Evolutionary conservation across 2,329 filamentous ascomycete genomes (phyloP).

Genomic region (Lomentospora prolificans): DNA sequence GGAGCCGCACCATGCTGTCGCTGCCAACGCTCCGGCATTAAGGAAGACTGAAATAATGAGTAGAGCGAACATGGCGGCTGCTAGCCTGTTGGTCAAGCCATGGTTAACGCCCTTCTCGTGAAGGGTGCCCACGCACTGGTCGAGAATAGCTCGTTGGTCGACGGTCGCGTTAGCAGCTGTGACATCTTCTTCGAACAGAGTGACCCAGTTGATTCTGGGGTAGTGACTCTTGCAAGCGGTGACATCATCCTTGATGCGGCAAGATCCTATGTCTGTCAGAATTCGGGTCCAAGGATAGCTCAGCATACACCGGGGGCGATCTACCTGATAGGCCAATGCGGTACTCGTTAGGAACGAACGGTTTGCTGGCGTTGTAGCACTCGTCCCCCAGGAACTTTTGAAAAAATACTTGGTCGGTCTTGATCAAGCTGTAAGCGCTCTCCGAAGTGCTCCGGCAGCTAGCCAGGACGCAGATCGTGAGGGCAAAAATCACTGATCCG

Average conservation of each 20-base stretch:
- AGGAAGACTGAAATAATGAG: conserved; percentile 6
- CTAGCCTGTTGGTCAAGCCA: not conserved
- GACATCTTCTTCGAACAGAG: conserved; percentile 3
- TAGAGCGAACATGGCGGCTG: conserved; percentile 3
- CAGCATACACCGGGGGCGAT: not conserved
- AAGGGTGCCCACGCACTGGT: not conserved
- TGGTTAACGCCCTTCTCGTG: conserved; percentile 3
- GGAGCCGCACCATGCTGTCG: not conserved
- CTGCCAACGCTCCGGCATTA: not conserved
- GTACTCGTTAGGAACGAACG: conserved; percentile 1
- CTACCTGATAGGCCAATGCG: conserved; percentile 5
- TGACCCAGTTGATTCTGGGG: not conserved
- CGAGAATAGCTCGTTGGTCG: not conserved
- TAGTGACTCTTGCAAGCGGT: not conserved
- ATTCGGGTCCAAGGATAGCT: not conserved
- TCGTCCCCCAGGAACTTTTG: not conserved
- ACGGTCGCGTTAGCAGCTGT: not conserved
- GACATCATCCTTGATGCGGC: not conserved
- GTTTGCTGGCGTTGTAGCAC: not conserved
- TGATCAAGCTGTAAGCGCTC: conserved; percentile 7
- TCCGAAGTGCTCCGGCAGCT: conserved; percentile 5
- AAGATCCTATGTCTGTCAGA: not conserved
- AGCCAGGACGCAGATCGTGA: conserved; percentile 7
- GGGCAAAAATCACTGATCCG: conserved; percentile 6
- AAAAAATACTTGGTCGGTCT: not conserved